Evolutionary conservation across 768 basidiomycete species (phyloP), one percentile per base, ranked within the genome.

Genomic region (Royoungia palumana): DNA sequence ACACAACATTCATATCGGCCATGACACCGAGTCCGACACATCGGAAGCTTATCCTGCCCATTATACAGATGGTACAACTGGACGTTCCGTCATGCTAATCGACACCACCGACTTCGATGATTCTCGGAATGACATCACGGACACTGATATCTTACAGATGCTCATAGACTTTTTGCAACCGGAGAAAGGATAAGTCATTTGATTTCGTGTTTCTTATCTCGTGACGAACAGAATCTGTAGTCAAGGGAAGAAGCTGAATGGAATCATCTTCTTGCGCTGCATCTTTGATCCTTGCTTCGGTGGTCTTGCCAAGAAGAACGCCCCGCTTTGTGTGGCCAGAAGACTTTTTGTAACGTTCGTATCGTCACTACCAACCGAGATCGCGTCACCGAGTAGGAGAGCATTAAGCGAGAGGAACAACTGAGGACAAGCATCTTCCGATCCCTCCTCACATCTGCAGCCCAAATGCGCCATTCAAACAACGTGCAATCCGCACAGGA

Each of bases 331-430:
- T 79, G 77, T 38, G 77, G 77, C 1, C 67, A 72, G 22, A 4
- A 25, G 13, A 64, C 71, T 11, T 67, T 78, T 14, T 49, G 59
- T 35, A 76, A 72, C 43, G 74, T 79, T n/a, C 60, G 73, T 6
- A 67, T 79, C 41, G 70, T 70, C 30, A 77, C 77, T 1, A 78
- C 67, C 14, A 76, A 72, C 71, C 77, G 76, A 75, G 67, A 60
- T 17, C 54, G 66, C 24, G 65, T 72, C 30, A 58, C 52, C 16
- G 46, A 47, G 25, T 54, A 60, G 5, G 48, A 66, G 4, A 69
- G 63, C 12, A 37, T 50, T 19, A 38, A 39, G n/a, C 62, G 72
- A 13, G 69, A 44, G 39, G 25, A 19, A 6, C 69, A 66, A 16
- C 44, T 60, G 24, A 58, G 55, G 12, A 59, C 75, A 25, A 75